Evolutionary conservation across 805 yeast genomes (phyloP).

Genomic region (Starmerella scarabaei): DNA sequence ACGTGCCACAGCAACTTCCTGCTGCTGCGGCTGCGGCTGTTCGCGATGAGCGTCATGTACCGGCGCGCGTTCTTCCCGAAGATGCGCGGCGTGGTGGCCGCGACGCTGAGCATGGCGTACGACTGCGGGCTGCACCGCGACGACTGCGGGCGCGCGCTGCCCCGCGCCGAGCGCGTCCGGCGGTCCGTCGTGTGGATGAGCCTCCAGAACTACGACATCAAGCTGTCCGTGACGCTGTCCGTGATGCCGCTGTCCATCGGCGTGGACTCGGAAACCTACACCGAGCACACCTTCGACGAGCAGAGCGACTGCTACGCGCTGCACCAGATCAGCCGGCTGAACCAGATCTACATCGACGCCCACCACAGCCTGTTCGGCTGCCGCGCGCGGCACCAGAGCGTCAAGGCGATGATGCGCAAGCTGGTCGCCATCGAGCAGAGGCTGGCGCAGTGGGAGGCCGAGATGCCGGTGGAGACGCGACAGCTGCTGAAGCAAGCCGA

Average conservation of each 20-base stretch:
- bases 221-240: slow-evolving; percentile 35
- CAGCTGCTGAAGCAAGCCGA: neutral
- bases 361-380: slow-evolving; percentile 15
- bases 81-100: slow-evolving; percentile 30
- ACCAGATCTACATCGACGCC: slow-evolving; percentile 10
- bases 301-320: slow-evolving; percentile 5
- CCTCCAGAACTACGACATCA: slow-evolving; percentile 37
- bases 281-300: neutral
- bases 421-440: slow-evolving; percentile 10
- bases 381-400: slow-evolving; percentile 11
- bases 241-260: slow-evolving; percentile 34
- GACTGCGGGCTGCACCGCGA: slow-evolving; percentile 45
- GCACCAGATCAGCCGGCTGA: slow-evolving; percentile 5
- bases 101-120: slow-evolving; percentile 42
- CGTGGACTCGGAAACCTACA: slow-evolving; percentile 7
- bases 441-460: slow-evolving; percentile 15
- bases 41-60: slow-evolving; percentile 22
- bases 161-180: slow-evolving; percentile 28
- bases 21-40: slow-evolving; percentile 32
- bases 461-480: slow-evolving; percentile 3
- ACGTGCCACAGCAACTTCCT: slow-evolving; percentile 10
- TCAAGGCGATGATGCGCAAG: slow-evolving; percentile 9
- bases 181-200: slow-evolving; percentile 39
- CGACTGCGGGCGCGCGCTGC: slow-evolving; percentile 32
- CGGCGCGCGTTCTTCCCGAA: slow-evolving; percentile 15